These are phyloP conservation scores for Gaeumannomyces sp. DNA, from an alignment of 2,329 filamentous ascomycete genomes.

Conservation along the genomic window DNA sequence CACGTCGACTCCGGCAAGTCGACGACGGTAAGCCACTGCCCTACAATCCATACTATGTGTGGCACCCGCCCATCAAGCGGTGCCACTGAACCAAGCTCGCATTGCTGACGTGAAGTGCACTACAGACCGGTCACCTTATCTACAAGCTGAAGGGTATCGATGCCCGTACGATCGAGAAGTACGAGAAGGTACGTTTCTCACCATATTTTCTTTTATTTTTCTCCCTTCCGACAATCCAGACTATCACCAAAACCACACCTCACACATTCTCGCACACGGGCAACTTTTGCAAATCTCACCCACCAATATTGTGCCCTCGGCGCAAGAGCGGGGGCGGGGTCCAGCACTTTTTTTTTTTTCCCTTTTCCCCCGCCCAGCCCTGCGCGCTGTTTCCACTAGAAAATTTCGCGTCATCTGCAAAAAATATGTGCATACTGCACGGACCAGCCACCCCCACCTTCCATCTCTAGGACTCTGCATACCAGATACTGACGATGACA, in stretches of 20 bases:
- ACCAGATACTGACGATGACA: conserved; percentile 20
- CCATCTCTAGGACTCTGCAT: not conserved
- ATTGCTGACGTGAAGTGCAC: conserved; percentile 20
- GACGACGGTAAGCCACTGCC: conserved; percentile 68
- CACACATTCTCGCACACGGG: conserved; percentile 13
- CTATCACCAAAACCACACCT: not conserved
- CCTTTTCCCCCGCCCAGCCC: conserved; percentile 23
- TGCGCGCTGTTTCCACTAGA: not conserved
- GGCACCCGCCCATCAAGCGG: not conserved
- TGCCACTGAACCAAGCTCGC: not conserved
- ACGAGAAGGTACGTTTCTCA: conserved; percentile 83
- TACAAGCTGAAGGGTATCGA: conserved; percentile 99
- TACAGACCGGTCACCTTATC: conserved; percentile 81
- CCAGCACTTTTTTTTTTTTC: not conserved
- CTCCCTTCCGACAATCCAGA: not conserved
- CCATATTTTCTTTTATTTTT: conserved; percentile 13
- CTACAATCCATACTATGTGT: not conserved
- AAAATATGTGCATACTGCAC: conserved; percentile 10
- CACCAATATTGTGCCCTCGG: conserved; percentile 15
- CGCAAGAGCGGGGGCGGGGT: conserved; percentile 5
- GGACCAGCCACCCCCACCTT: conserved; percentile 9
- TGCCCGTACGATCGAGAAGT: conserved; percentile 99
- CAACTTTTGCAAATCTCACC: conserved; percentile 8
- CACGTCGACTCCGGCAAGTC: conserved; percentile 99
- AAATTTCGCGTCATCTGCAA: conserved; percentile 5